Conservation (phyloP, 2,329 filamentous ascomycete species). For the Fusarium nodosum region DNA sequence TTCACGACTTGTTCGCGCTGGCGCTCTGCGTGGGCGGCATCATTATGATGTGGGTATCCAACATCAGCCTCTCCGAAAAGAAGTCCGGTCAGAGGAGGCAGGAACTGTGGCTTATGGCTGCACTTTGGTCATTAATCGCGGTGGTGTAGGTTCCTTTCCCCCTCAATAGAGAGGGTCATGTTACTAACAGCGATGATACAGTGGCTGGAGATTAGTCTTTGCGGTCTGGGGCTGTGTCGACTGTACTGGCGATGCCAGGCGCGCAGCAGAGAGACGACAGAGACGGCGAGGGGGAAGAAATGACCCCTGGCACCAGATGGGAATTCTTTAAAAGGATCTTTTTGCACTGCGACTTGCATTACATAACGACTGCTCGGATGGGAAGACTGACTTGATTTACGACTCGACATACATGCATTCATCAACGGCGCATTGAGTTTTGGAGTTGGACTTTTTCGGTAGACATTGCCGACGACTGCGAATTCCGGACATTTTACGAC, state of each 20-base stretch:
- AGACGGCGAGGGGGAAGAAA: constrained; percentile 29
- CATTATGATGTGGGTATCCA: constrained; percentile 53
- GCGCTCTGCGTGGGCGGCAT: constrained; percentile 54
- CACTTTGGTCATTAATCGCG: constrained; percentile 43
- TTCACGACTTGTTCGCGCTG: constrained; percentile 54
- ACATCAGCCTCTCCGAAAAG: constrained; percentile 40
- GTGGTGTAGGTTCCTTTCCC: constrained; percentile 47
- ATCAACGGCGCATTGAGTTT: constrained; percentile 22
- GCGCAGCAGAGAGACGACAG: constrained; percentile 36
- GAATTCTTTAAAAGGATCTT: constrained; percentile 28
- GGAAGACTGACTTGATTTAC: not conserved
- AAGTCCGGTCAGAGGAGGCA: constrained; percentile 31
- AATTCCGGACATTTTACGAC: not conserved
- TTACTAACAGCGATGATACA: constrained; percentile 25
- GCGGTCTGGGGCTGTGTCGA: constrained; percentile 50
- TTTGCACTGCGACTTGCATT: constrained; percentile 2
- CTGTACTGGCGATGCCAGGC: constrained; percentile 46
- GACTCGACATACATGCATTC: constrained; percentile 19
- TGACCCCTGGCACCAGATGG: constrained; percentile 46
- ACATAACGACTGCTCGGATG: constrained; percentile 18
- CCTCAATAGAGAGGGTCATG: not conserved
- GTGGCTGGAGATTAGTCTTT: constrained; percentile 50
- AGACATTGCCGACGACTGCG: constrained; percentile 6
- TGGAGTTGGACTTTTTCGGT: constrained; percentile 1
- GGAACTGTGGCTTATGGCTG: constrained; percentile 39